Evolutionary conservation across 805 yeast genomes (phyloP).

Genomic region (Debaryomyces castellii): DNA sequence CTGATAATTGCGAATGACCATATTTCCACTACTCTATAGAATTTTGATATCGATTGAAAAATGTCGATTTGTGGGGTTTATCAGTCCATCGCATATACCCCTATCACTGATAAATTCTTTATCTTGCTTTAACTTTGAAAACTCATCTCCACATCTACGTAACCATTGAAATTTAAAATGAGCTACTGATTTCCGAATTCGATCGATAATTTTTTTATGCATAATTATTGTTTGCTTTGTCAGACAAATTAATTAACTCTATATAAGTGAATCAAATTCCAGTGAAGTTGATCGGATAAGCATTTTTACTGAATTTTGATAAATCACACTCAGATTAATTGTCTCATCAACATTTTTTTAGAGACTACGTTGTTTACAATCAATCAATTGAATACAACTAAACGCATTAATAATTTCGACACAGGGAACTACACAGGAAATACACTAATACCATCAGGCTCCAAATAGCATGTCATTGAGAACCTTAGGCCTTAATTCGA

Average conservation of each 20-base stretch:
- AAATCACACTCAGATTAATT: not conserved
- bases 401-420: not conserved
- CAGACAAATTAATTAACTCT: not conserved
- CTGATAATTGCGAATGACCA: not conserved
- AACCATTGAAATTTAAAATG: not conserved
- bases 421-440: not conserved
- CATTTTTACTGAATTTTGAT: not conserved
- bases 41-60: not conserved
- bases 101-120: not conserved
- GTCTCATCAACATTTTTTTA: not conserved
- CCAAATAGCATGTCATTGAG: slow-evolving; percentile 35
- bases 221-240: not conserved
- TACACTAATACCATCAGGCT: not conserved
- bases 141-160: not conserved
- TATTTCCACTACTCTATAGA: not conserved
- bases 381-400: not conserved
- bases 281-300: not conserved
- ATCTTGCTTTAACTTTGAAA: not conserved
- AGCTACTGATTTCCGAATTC: not conserved
- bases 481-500: slow-evolving; percentile 38
- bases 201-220: not conserved
- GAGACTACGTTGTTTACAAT: not conserved
- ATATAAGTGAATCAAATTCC: not conserved
- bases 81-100: not conserved
- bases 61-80: not conserved